Percentiles rank a stretch among this genome's conserved stretches.
Conservation (phyloP, 805 yeast genomes). For the Cyberlindnera veronae region DNA sequence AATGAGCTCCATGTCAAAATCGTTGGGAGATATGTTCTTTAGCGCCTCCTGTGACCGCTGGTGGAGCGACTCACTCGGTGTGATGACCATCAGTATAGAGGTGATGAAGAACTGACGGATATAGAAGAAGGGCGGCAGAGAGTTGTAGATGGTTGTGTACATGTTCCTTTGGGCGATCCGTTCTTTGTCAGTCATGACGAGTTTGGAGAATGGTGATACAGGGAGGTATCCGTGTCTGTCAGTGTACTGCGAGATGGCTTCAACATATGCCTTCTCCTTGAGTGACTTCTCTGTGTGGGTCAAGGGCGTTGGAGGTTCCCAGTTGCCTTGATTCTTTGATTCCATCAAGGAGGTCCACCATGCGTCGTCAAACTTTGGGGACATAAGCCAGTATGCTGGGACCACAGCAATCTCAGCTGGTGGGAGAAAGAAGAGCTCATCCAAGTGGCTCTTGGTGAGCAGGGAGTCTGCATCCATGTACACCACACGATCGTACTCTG, state of each 20-base stretch:
- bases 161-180: slow-evolving; percentile 14
- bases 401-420: slow-evolving; percentile 45
- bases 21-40: slow-evolving; percentile 31
- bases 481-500: slow-evolving; percentile 48
- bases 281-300: slow-evolving; percentile 30
- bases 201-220: neutral
- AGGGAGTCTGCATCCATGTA: slow-evolving; percentile 57
- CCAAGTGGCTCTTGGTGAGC: slow-evolving; percentile 38
- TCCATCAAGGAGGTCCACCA: slow-evolving; percentile 8
- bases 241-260: slow-evolving; percentile 24
- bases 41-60: slow-evolving; percentile 20
- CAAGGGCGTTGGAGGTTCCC: slow-evolving; percentile 24
- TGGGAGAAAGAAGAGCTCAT: slow-evolving; percentile 51
- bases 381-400: slow-evolving; percentile 38
- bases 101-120: slow-evolving; percentile 32
- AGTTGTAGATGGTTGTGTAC: slow-evolving; percentile 33
- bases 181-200: neutral
- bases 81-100: slow-evolving; percentile 55
- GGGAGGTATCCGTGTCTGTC: slow-evolving; percentile 2
- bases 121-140: slow-evolving; percentile 33
- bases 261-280: slow-evolving; percentile 48
- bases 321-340: slow-evolving; percentile 9
- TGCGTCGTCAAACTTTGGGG: slow-evolving; percentile 22
- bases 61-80: slow-evolving; percentile 37
- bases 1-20: slow-evolving; percentile 52